A percentile compares a stretch with the other conserved stretches of the same genome.
Conservation (phyloP, 2,329 filamentous ascomycete genomes). For the Xylaria sp. region DNA sequence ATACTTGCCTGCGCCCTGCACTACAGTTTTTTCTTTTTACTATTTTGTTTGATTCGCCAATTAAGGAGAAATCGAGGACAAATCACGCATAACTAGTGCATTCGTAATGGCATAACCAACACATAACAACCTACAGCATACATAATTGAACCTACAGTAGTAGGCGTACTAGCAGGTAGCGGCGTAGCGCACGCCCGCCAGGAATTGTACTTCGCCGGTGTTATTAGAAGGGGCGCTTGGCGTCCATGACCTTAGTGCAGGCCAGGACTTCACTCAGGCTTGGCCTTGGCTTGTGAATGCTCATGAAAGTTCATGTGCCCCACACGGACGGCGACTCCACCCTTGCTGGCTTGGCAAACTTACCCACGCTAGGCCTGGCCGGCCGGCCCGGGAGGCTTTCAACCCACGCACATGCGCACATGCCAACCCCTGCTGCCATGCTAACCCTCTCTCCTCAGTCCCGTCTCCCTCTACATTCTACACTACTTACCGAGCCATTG, state of each 20-base stretch:
- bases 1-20: not conserved
- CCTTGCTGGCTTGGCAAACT: not conserved
- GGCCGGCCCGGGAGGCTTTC: constrained; percentile 32
- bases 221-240: constrained; percentile 24
- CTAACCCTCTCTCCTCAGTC: not conserved
- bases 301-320: constrained; percentile 5
- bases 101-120: not conserved
- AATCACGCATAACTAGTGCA: not conserved
- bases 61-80: constrained; percentile 1
- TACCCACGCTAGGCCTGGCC: constrained; percentile 22
- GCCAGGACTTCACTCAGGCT: not conserved
- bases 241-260: not conserved
- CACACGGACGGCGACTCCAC: constrained; percentile 18
- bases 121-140: not conserved
- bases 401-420: constrained; percentile 15
- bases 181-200: not conserved
- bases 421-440: constrained; percentile 26
- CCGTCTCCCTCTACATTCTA: not conserved
- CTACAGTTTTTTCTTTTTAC: not conserved
- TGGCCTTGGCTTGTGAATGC: not conserved
- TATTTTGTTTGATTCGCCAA: not conserved
- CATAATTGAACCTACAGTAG: too few species aligned
- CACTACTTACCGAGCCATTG: too few species aligned
- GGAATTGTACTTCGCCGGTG: constrained; percentile 1
- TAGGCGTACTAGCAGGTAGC: too few species aligned